Base-by-base conservation (phyloP, 768 basidiomycete species). In the Naganishia onofrii region DNA sequence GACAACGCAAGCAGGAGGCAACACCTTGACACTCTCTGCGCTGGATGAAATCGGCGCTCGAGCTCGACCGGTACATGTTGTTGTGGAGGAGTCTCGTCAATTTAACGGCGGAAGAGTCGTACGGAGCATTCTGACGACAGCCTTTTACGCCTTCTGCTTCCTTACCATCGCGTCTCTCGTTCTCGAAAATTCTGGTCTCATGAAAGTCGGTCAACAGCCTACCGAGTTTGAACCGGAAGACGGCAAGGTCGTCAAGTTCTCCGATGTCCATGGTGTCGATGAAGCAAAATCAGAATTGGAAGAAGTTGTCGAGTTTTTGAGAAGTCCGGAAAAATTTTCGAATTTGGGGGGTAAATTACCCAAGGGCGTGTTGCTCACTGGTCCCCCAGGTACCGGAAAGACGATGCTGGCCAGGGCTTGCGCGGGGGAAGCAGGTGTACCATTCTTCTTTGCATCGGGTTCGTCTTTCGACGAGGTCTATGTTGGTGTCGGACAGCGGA, bases 391-490 rank as follows among this genome's bases (percentile, higher is more conserved):
- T 12, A 36, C 34, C 6, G 34, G 83, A 32, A 42, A 42, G 84
- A 99, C 96, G 2, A 87, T 98, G 86, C 85, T 99, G n/a, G 96
- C 96, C 6, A 85, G 95, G 70, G 96, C 96, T 10, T 89, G 97
- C 7, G 96, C 96, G 2, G 96, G 96, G 56, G 96, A 99, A 83
- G 96, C 96, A 19, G 94, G 90, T 19, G 96, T 99, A 5, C 93
- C 93, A 0, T 99, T 99, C 84, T 88, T 97, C 81, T 96, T 94
- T 77, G 93, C 95, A 42, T 92, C 91, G 38, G 96, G 95, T 13
- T 92, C 92, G 63, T 93, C 96, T 76, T 98, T 98, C 73, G 95
- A 98, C 79, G 95, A 98, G 81, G 94, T 98, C 88, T 95, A 93
- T 67, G 79, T 80, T 26, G 79, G 78, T 70, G 77, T 78, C 15